Conservation (phyloP, 2,329 filamentous ascomycete species). For the Fusarium zealandicum region DNA sequence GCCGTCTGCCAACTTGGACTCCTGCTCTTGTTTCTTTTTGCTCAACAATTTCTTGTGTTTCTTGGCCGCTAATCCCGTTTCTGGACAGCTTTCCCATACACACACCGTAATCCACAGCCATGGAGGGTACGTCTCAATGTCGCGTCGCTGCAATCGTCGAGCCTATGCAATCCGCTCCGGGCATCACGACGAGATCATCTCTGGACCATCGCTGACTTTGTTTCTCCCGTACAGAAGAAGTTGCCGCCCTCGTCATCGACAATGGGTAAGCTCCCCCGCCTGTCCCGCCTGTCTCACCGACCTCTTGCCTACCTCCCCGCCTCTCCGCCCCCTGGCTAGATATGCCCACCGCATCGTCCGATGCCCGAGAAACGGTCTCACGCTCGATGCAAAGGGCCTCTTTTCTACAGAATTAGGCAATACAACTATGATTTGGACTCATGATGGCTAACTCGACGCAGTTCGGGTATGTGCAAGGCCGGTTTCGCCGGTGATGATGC, state of each 20-base stretch:
- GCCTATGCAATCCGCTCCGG: slow-evolving; percentile 32
- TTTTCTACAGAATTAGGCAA: slow-evolving; percentile 6
- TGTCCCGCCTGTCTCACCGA: slow-evolving; percentile 47
- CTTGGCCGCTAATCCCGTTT: slow-evolving; percentile 43
- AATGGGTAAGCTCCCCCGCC: slow-evolving; percentile 88
- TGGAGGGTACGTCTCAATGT: slow-evolving; percentile 59
- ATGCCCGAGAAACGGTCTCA: slow-evolving; percentile 30
- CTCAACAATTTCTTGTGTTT: slow-evolving; percentile 34
- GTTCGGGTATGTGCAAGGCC: slow-evolving; percentile 99
- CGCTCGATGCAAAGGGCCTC: slow-evolving; percentile 16
- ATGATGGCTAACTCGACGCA: slow-evolving; percentile 58
- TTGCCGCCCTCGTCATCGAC: slow-evolving; percentile 99
- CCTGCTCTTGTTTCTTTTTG: slow-evolving; percentile 36
- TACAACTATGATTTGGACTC: neutral
- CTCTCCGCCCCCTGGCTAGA: slow-evolving; percentile 26
- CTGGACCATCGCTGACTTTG: slow-evolving; percentile 51
- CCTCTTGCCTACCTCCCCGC: slow-evolving; percentile 40
- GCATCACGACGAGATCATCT: slow-evolving; percentile 31
- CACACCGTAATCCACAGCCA: slow-evolving; percentile 56
- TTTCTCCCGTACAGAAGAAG: slow-evolving; percentile 80
- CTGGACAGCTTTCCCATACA: slow-evolving; percentile 45
- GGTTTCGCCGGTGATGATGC: slow-evolving; percentile 99
- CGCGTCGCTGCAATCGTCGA: slow-evolving; percentile 38
- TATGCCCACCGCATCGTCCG: slow-evolving; percentile 37
- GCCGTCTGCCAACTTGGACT: slow-evolving; percentile 17